Base-by-base conservation (phyloP, 169 alveolate species). In the Fabrea salina region DNA sequence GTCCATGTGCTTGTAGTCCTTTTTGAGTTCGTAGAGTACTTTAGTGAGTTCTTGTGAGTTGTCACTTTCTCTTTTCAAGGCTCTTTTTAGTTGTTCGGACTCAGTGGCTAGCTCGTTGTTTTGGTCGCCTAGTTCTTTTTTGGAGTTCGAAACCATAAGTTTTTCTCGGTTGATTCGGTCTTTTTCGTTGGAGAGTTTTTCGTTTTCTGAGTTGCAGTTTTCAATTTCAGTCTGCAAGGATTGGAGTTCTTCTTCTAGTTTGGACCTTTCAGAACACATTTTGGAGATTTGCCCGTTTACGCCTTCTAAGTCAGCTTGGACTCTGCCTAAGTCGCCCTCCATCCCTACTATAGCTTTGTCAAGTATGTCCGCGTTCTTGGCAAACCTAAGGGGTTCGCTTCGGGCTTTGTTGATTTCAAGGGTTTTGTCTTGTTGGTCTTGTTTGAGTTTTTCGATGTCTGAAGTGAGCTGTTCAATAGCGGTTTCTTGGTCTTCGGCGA, bases 351-450 rank as follows among this genome's bases (percentile, higher is more conserved):
- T 74, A 11, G 85, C 86, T 74, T 78, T 82, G 41, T 44, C 61
- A 40, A 75, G 70, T 64, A 79, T 86, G 32, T 72, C 80, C 5
- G 80, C 71, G 61, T 79, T 82, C 80, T 82, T 86, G 58, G 57
- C 44, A 67, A 32, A 72, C 57, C 82, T 79, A 70, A 40, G 53
- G 41, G 85, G 85, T 40, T 74, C 82, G 44, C 64, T 82, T 59
- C 68, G 77, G 40, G 81, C 75, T 74, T 47, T 82, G 54, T 49
- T 66, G 47, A 47, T 41, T 61, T 72, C 82, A 54, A 72, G 71
- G 75, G 53, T 78, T 27, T 61, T 58, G 51, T 37, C 80, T 70
- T 82, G 85, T 19, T 57, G 50, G 54, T 82, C 71, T 54, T 78
- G 53, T 37, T 79, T 58, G 68, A 75, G 44, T 51, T 82, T 71